phyloP scores from a whole-genome alignment of 1,284 basidiomycete species.

The Meripilus lineatus region DNA sequence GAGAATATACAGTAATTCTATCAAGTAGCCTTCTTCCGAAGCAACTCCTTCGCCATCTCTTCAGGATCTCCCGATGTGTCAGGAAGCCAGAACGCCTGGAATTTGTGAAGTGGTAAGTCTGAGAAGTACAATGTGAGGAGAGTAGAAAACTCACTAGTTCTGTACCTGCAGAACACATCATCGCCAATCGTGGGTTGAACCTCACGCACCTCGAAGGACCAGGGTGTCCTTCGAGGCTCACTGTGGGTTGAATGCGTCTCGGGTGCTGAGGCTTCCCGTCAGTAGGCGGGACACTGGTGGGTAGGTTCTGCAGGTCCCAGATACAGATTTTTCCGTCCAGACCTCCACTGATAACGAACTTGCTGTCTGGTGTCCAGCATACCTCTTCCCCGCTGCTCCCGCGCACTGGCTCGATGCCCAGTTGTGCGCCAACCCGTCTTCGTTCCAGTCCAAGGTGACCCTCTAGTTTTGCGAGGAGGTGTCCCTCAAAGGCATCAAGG shows the following conservation, averaged over 20 bases:
- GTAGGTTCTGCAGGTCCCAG: constrained; percentile 75
- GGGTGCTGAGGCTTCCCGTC: constrained; percentile 47
- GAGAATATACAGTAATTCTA: too few relatives aligned
- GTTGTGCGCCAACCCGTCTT: constrained; percentile 37
- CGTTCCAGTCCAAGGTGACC: constrained; percentile 79
- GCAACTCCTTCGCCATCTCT: constrained; percentile 45
- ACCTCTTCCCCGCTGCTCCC: constrained; percentile 89
- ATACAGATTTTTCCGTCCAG: constrained; percentile 75
- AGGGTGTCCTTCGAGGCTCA: constrained; percentile 68
- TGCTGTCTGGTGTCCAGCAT: constrained; percentile 88
- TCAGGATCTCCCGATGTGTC: constrained; percentile 51
- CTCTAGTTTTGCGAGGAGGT: constrained; percentile 77
- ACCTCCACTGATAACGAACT: constrained; percentile 80
- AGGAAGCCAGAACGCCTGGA: constrained; percentile 80
- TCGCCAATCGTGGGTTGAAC: constrained; percentile 86
- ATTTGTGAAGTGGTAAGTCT: constrained; percentile 1
- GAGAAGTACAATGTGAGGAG: constrained; percentile 8
- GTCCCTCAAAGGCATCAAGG: constrained; percentile 83
- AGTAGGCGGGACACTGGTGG: constrained; percentile 41
- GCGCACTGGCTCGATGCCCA: constrained; percentile 62
- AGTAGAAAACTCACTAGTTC: constrained; percentile 63
- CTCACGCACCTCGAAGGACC: constrained; percentile 80
- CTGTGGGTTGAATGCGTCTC: constrained; percentile 49
- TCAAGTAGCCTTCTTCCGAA: constrained; percentile 38
- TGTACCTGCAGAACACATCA: constrained; percentile 83